Evolutionary conservation across 2,329 filamentous ascomycete species (phyloP).

Genomic region (Trichoderma koningii): DNA sequence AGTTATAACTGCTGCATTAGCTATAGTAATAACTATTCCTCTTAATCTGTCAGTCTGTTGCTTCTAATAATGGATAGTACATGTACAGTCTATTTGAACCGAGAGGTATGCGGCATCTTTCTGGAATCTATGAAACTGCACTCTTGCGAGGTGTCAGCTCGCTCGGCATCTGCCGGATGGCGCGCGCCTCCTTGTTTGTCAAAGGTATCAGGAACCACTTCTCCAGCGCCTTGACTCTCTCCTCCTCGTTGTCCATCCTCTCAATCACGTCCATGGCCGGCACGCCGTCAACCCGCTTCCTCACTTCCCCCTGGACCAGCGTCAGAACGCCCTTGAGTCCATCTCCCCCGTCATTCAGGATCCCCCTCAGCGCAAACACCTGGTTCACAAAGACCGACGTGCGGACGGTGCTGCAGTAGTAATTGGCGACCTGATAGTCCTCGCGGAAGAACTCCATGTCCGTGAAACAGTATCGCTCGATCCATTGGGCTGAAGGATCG

Average conservation of each 20-base stretch:
- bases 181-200: conserved; percentile 47
- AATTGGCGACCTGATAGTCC: conserved; percentile 53
- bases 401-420: conserved; percentile 40
- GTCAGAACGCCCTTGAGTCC: conserved; percentile 44
- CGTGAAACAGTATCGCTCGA: conserved; percentile 53
- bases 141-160: conserved; percentile 24
- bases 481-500: conserved; percentile 43
- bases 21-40: too few species aligned
- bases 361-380: conserved; percentile 41
- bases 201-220: conserved; percentile 55
- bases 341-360: conserved; percentile 32
- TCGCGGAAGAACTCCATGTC: conserved; percentile 51
- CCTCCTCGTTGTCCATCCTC: conserved; percentile 48
- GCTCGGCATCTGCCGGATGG: conserved; percentile 47
- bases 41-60: too few species aligned
- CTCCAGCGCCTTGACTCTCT: conserved; percentile 51
- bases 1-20: too few species aligned
- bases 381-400: conserved; percentile 44
- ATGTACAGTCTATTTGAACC: background rate
- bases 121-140: background rate
- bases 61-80: too few species aligned
- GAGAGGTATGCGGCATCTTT: background rate
- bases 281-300: conserved; percentile 41
- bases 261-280: conserved; percentile 42
- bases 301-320: conserved; percentile 49